These are phyloP conservation scores for Backusella australiensis DNA, from an alignment of 192 early-diverging fungal genomes.

Conservation along the genomic window DNA sequence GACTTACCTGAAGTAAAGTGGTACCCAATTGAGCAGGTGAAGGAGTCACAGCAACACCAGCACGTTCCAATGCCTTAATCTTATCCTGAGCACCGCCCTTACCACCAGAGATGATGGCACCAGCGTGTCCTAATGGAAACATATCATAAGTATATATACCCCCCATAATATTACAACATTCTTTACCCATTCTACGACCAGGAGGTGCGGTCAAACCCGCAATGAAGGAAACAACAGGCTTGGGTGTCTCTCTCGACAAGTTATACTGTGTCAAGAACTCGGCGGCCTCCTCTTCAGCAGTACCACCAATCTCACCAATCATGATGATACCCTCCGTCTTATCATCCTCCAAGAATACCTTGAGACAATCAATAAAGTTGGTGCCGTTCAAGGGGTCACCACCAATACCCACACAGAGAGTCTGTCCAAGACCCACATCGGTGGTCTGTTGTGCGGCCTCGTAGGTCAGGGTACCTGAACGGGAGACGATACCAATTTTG, in stretches of 20 bases:
- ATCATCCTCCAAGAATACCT: conserved; percentile 90
- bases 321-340: conserved; percentile 97
- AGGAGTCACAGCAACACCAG: conserved; percentile 87
- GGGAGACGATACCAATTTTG: conserved; percentile 96
- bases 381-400: conserved; percentile 99
- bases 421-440: conserved; percentile 90
- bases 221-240: conserved; percentile 99
- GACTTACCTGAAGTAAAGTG: conserved; percentile 67
- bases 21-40: conserved; percentile 96
- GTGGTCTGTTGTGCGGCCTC: conserved; percentile 99
- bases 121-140: conserved; percentile 68
- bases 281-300: conserved; percentile 97
- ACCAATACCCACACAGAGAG: conserved; percentile 95
- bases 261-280: conserved; percentile 96
- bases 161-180: not conserved
- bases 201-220: conserved; percentile 98
- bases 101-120: conserved; percentile 98
- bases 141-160: not conserved
- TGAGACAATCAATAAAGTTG: conserved; percentile 97
- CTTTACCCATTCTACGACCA: conserved; percentile 93
- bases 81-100: conserved; percentile 99
- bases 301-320: conserved; percentile 99
- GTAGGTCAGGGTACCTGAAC: conserved; percentile 98
- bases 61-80: conserved; percentile 92
- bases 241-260: conserved; percentile 78